These are phyloP conservation scores for Nemania diffusa DNA, from an alignment of 2,329 filamentous ascomycete genomes.

Conservation along the genomic window DNA sequence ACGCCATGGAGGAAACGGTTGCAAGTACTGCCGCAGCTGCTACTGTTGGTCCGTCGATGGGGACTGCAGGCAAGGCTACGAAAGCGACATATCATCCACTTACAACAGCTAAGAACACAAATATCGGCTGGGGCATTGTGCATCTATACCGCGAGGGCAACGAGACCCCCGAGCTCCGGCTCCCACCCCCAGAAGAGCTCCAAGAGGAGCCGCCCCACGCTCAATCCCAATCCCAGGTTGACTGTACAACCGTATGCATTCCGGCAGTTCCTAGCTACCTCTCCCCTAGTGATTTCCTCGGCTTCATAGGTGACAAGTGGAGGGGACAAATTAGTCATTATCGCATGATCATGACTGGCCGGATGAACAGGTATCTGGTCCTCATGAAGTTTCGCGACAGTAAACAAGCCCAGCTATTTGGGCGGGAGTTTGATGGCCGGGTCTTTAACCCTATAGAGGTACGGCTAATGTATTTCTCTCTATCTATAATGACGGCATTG, in stretches of 20 bases:
- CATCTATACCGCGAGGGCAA: conserved; percentile 90
- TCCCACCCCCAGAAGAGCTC: conserved; percentile 45
- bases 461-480: conserved; percentile 46
- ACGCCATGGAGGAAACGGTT: conserved; percentile 50
- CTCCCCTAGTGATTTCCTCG: conserved; percentile 88
- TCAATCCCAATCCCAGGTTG: conserved; percentile 51
- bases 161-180: conserved; percentile 70
- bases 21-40: conserved; percentile 59
- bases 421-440: conserved; percentile 88
- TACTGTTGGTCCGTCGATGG: conserved; percentile 64
- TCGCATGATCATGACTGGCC: conserved; percentile 89
- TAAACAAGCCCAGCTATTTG: conserved; percentile 80
- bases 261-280: conserved; percentile 95
- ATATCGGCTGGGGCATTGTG: conserved; percentile 90
- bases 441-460: conserved; percentile 93
- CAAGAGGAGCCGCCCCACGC: too few species aligned
- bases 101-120: conserved; percentile 72
- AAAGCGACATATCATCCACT: conserved; percentile 83
- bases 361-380: conserved; percentile 92
- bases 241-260: conserved; percentile 90
- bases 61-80: conserved; percentile 76
- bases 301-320: conserved; percentile 90
- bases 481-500: conserved; percentile 30
- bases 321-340: conserved; percentile 90
- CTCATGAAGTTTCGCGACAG: conserved; percentile 90